Conservation (phyloP, 1,284 basidiomycete species). For the Pisolithus thermaeus region DNA sequence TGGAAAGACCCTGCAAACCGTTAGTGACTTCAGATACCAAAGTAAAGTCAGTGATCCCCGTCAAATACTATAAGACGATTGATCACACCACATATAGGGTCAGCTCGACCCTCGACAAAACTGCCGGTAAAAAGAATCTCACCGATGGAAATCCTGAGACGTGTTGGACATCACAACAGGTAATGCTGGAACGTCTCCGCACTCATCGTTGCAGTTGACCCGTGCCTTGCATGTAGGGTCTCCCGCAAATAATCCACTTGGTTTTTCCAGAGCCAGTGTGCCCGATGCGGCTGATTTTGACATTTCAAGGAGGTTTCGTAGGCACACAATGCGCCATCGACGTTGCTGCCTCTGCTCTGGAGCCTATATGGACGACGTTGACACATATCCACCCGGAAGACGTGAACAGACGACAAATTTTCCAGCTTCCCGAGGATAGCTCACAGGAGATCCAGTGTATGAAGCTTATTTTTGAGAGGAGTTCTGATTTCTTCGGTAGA, state of each 20-base stretch:
- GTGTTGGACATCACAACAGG: conserved; percentile 81
- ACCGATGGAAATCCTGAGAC: conserved; percentile 70
- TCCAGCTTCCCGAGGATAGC: conserved; percentile 38
- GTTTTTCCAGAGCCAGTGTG: conserved; percentile 47
- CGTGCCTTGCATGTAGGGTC: conserved; percentile 41
- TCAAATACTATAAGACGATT: neutral
- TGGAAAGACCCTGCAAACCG: conserved; percentile 15
- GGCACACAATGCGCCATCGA: conserved; percentile 57
- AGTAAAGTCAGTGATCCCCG: conserved; percentile 40
- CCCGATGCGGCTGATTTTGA: conserved; percentile 53
- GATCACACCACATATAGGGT: conserved; percentile 46
- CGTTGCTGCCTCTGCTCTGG: conserved; percentile 23
- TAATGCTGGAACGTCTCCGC: conserved; percentile 21
- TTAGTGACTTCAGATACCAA: conserved; percentile 34
- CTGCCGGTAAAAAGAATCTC: conserved; percentile 64
- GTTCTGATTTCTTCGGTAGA: conserved; percentile 75
- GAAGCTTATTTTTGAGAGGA: conserved; percentile 68
- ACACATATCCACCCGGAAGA: conserved; percentile 67
- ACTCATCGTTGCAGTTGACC: conserved; percentile 5
- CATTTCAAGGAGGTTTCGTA: conserved; percentile 81
- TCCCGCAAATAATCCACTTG: conserved; percentile 69
- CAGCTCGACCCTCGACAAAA: conserved; percentile 78
- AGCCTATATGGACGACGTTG: conserved; percentile 40
- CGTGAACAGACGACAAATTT: conserved; percentile 64
- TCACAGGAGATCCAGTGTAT: conserved; percentile 38